Evolutionary conservation across 2,329 filamentous ascomycete genomes (phyloP).

Genomic region (Beauveria scarabaeidicola): DNA sequence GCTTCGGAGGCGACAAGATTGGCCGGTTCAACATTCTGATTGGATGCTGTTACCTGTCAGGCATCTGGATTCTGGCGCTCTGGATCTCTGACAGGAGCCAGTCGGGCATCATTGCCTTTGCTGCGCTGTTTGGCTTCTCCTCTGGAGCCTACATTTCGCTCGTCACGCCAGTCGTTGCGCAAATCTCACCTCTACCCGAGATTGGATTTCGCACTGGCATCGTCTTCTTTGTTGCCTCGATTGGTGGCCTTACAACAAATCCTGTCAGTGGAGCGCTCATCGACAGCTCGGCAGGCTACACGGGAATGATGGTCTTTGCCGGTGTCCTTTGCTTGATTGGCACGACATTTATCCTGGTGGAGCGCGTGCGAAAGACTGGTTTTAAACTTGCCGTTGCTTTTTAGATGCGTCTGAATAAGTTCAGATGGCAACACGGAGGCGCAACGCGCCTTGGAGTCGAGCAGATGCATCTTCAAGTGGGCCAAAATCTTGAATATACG

Average conservation of each 20-base stretch:
- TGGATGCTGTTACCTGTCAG: conserved; percentile 32
- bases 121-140: conserved; percentile 26
- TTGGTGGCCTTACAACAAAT: conserved; percentile 48
- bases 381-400: conserved; percentile 16
- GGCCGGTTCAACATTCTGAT: conserved; percentile 27
- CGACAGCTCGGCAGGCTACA: conserved; percentile 20
- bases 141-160: conserved; percentile 27
- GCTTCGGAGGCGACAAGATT: conserved; percentile 18
- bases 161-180: conserved; percentile 25
- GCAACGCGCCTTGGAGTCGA: neutral
- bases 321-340: conserved; percentile 25
- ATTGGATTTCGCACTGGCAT: conserved; percentile 37
- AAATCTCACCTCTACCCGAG: conserved; percentile 46
- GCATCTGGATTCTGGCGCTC: conserved; percentile 25
- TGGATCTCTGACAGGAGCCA: conserved; percentile 26
- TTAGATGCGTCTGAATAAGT: neutral
- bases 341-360: conserved; percentile 18
- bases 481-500: neutral
- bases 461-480: neutral
- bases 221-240: conserved; percentile 42
- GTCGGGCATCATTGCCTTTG: conserved; percentile 22
- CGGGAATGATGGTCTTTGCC: conserved; percentile 29
- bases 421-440: neutral
- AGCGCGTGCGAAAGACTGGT: conserved; percentile 20
- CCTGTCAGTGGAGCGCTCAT: conserved; percentile 46